These are phyloP conservation scores for Toxicodendron radicans DNA, from an alignment of 345 rosid species.

Conservation along the genomic window DNA sequence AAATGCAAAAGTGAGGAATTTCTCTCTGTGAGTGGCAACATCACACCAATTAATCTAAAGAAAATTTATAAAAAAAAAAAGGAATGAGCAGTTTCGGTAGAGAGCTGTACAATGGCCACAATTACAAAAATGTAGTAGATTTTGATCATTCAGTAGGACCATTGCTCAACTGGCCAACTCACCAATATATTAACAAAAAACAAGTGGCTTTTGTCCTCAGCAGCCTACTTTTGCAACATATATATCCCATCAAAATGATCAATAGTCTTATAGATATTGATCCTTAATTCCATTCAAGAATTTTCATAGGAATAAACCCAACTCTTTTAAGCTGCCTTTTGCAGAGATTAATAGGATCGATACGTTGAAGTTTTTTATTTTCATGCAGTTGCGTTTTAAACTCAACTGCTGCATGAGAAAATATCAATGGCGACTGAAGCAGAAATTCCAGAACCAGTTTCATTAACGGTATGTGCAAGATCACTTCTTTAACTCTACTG, in stretches of 20 bases:
- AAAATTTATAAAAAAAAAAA: slow-evolving; percentile 9
- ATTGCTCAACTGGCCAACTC: slow-evolving; percentile 51
- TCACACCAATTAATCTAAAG: slow-evolving; percentile 12
- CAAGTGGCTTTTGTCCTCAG: slow-evolving; percentile 53
- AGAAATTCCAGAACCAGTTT: slow-evolving; percentile 36
- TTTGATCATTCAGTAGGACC: slow-evolving; percentile 43
- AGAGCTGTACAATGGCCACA: slow-evolving; percentile 3
- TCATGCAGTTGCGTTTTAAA: neutral
- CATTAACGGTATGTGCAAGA: slow-evolving; percentile 41
- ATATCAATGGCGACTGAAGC: slow-evolving; percentile 58
- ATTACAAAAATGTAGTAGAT: slow-evolving; percentile 32
- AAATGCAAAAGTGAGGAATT: slow-evolving; percentile 19
- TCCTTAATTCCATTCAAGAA: neutral
- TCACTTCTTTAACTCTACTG: slow-evolving; percentile 10
- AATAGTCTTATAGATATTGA: slow-evolving; percentile 10
- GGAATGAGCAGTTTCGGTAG: slow-evolving; percentile 10
- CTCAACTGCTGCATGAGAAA: slow-evolving; percentile 25
- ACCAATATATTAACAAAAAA: slow-evolving; percentile 30
- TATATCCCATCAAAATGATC: slow-evolving; percentile 23
- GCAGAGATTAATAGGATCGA: slow-evolving; percentile 3
- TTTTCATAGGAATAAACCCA: neutral
- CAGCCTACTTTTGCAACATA: slow-evolving; percentile 33
- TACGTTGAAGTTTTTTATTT: neutral
- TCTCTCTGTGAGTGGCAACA: slow-evolving; percentile 24
- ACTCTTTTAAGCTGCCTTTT: neutral